Evolutionary conservation across 1,139 yeast species (phyloP).

Genomic region (Debaryomyces subglobosus): DNA sequence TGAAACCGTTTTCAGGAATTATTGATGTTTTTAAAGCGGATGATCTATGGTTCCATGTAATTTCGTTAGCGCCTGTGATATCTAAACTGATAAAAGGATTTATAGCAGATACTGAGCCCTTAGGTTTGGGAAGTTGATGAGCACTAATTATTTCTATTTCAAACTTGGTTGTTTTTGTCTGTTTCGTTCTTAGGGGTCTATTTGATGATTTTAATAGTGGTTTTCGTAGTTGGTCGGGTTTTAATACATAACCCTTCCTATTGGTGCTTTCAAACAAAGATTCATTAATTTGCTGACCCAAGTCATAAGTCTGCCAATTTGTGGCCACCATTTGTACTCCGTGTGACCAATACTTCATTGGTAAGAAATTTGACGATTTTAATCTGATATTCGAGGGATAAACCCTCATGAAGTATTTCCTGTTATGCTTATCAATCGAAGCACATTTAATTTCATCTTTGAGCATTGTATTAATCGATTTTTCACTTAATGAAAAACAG

Average conservation of each 20-base stretch:
- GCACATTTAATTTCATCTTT: conserved; percentile 58
- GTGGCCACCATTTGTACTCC: conserved; percentile 97
- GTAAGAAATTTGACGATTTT: conserved; percentile 79
- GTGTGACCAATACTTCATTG: conserved; percentile 74
- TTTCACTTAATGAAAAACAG: conserved; percentile 85
- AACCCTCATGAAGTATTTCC: conserved; percentile 73
- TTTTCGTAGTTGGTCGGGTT: conserved; percentile 55
- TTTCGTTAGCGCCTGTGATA: conserved; percentile 44
- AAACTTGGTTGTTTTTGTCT: conserved; percentile 16
- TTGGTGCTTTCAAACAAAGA: conserved; percentile 70
- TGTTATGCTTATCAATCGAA: conserved; percentile 74
- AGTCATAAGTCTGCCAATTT: conserved; percentile 93
- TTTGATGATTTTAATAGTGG: conserved; percentile 34
- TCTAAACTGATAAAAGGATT: conserved; percentile 66
- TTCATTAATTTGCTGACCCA: conserved; percentile 88
- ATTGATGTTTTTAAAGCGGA: conserved; percentile 33
- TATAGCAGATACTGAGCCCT: conserved; percentile 40
- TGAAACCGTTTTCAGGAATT: conserved; percentile 71
- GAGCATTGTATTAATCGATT: conserved; percentile 61
- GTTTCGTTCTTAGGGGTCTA: conserved; percentile 13
- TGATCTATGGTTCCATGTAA: conserved; percentile 26
- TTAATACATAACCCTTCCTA: conserved; percentile 74
- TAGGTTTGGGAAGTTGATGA: conserved; percentile 78
- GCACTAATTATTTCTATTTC: conserved; percentile 70
- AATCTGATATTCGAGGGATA: conserved; percentile 84